A percentile compares a stretch with the other conserved stretches of the same genome.
phyloP scores from a whole-genome alignment of 2,329 filamentous ascomycete species.

The Nothophoma quercina region DNA sequence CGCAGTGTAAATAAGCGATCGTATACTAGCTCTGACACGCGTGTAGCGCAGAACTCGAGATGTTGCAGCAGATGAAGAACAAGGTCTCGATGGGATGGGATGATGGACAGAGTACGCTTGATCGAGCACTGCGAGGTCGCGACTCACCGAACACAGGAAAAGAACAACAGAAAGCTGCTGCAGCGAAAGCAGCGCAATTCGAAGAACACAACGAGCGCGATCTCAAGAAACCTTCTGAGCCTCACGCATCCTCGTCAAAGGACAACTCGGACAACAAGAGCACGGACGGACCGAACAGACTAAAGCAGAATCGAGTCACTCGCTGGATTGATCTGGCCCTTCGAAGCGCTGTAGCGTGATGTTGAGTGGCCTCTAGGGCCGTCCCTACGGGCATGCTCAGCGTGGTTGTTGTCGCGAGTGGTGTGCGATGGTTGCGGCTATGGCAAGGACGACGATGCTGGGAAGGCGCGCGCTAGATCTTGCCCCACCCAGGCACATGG shows the following conservation, averaged over 20 bases:
- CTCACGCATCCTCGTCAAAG: background rate
- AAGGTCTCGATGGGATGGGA: background rate
- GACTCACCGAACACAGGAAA: background rate
- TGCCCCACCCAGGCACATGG: too few species aligned
- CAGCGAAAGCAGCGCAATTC: background rate
- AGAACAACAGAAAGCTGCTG: background rate
- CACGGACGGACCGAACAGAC: background rate
- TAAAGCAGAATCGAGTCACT: background rate
- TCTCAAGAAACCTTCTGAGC: background rate
- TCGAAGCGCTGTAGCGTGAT: too few species aligned
- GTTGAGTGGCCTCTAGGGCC: too few species aligned
- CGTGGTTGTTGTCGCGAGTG: too few species aligned
- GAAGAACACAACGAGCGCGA: background rate
- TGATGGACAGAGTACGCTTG: background rate
- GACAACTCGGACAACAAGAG: background rate
- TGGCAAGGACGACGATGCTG: too few species aligned
- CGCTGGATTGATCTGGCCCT: slow-evolving; percentile 5
- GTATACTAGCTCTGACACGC: background rate
- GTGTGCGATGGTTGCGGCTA: too few species aligned
- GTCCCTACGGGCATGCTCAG: too few species aligned
- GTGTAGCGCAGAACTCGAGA: background rate
- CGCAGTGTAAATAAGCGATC: too few species aligned
- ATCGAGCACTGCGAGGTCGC: background rate
- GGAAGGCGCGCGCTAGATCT: too few species aligned
- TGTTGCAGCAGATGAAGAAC: slow-evolving; percentile 1